phyloP scores from a whole-genome alignment of 139 green algal species.

The Picochlorum costavermella region DNA sequence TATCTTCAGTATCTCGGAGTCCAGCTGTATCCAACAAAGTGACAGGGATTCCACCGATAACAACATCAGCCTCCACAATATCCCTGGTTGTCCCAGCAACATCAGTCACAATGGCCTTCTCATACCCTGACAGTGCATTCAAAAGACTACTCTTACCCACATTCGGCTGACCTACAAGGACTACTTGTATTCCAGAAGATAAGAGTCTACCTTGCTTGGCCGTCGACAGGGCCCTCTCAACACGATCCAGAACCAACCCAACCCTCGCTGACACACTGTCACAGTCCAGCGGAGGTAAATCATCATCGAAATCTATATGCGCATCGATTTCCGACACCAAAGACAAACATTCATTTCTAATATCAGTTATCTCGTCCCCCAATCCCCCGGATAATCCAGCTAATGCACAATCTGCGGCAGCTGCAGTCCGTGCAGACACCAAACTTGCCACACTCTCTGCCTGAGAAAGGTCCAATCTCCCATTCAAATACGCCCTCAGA shows the following conservation, averaged over 20 bases:
- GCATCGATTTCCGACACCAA: conserved; percentile 81
- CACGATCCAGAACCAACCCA: conserved; percentile 19
- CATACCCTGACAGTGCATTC: conserved; percentile 71
- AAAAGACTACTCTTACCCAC: conserved; percentile 94
- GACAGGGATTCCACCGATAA: conserved; percentile 73
- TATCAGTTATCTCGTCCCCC: conserved; percentile 38
- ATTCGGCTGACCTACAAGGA: conserved; percentile 89
- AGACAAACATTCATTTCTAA: conserved; percentile 54
- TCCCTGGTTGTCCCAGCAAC: conserved; percentile 92
- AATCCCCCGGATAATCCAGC: conserved; percentile 62
- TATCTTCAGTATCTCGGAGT: conserved; percentile 64
- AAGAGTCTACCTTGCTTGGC: conserved; percentile 57
- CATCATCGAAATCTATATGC: conserved; percentile 89
- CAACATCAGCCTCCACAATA: conserved; percentile 81
- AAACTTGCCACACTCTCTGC: conserved; percentile 83
- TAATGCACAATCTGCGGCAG: conserved; percentile 82
- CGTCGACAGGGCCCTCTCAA: conserved; percentile 48
- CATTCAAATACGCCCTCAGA: conserved; percentile 92
- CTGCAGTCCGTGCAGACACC: conserved; percentile 63
- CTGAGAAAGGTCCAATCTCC: conserved; percentile 80
- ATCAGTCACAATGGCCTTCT: conserved; percentile 89
- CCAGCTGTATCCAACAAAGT: conserved; percentile 92
- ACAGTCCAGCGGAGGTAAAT: conserved; percentile 71
- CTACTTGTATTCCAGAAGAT: conserved; percentile 63
- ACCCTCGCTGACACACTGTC: conserved; percentile 34